Base-by-base conservation (phyloP, 2,329 filamentous ascomycete genomes). In the Claviceps sorghi region DNA sequence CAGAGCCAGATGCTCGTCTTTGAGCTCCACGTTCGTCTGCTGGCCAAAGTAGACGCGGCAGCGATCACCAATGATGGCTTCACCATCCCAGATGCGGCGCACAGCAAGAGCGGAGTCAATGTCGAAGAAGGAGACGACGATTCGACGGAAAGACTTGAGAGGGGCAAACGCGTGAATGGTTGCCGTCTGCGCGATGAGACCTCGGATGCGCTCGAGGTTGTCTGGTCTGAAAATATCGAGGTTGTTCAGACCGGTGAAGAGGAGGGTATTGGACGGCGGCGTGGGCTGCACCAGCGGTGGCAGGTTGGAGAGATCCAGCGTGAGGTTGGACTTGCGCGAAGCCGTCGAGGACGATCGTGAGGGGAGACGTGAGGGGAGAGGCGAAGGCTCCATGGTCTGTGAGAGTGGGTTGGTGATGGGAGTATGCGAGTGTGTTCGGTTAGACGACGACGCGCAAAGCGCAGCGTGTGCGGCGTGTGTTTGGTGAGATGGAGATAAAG, bases 71-170 rank as follows among this genome's bases (percentile, higher is more conserved):
- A 90, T 78, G 58, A 91, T 75, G 26, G 72, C 71, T 68, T 89
- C 83, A 60, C 83, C 82, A 61, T 93, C 86, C 68, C 88, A 86
- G 52, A 83, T 74, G 58, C 80, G 73, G 57, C 85, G 82, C 52
- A 91, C 84, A 52, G 74, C 72, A 60, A 87, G 80, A 53, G 87
- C 86, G 51, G 83, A 78, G 51, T 82, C 77, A 61, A 78, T 74
- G 55, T 81, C 79, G 67, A 77, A 83, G 73, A 93, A 91, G 59
- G 85, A 88, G 55, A 86, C 80, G 59, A 91, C 76, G 62, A 93
- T 88, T 65, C 87, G 83, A 57, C 83, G 80, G 75, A 93, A 88
- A 7, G 84, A 89, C 66, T 87, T 88, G 56, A 93, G 78, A 0
- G 87, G 87, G 11, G 84, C 80, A 76, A 86, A 93, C 54, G 83